phyloP scores from a whole-genome alignment of 2,329 filamentous ascomycete species.

The Thermoascus crustaceus region DNA sequence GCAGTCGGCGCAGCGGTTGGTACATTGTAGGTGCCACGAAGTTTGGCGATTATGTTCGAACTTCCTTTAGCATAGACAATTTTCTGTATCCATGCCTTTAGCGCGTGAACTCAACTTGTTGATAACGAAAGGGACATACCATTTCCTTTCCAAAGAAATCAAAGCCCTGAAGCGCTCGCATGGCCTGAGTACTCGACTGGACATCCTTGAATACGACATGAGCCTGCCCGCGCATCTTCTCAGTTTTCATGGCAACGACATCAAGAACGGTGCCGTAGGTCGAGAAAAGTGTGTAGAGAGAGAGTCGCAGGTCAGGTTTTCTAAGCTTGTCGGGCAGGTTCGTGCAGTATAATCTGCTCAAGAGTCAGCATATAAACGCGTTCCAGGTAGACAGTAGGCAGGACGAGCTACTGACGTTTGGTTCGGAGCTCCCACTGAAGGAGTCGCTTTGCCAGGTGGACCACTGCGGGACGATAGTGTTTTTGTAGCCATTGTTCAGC shows the following conservation, averaged over 20 bases:
- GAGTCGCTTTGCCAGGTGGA: constrained; percentile 26
- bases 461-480: constrained; percentile 33
- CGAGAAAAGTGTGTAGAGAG: constrained; percentile 87
- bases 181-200: constrained; percentile 85
- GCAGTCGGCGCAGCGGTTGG: constrained; percentile 48
- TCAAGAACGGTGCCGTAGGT: constrained; percentile 91
- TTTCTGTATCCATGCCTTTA: constrained; percentile 61
- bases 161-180: constrained; percentile 79
- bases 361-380: constrained; percentile 14
- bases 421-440: constrained; percentile 55
- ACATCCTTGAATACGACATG: constrained; percentile 86
- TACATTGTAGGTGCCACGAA: constrained; percentile 81
- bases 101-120: too few species aligned
- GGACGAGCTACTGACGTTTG: constrained; percentile 55
- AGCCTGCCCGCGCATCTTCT: constrained; percentile 91
- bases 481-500: constrained; percentile 29
- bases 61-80: constrained; percentile 86
- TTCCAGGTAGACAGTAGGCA: constrained; percentile 6
- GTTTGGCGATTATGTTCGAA: constrained; percentile 78
- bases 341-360: constrained; percentile 68
- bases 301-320: constrained; percentile 77
- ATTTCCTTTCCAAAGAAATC: constrained; percentile 78
- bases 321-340: constrained; percentile 86
- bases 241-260: constrained; percentile 78
- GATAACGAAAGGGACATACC: constrained; percentile 50